A percentile compares a stretch with the other conserved stretches of the same genome.
These are phyloP conservation scores for Coleophoma eucalyptorum DNA, from an alignment of 2,329 filamentous ascomycete genomes.

Conservation along the genomic window DNA sequence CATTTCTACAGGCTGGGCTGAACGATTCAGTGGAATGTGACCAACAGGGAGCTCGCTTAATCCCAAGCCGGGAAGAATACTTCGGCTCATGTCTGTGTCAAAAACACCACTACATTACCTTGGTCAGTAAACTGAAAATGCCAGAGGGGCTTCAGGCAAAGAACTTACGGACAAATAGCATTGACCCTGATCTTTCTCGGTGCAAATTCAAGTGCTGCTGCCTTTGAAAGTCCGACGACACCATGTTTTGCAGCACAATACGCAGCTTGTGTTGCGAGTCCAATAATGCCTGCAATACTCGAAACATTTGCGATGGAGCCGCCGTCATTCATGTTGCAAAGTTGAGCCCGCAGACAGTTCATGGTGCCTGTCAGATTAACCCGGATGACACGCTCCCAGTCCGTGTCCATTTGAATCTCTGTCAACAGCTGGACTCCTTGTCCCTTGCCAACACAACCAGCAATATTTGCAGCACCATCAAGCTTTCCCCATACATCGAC, in stretches of 20 bases:
- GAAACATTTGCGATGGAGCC: background rate
- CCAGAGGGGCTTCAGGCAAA: too few species aligned
- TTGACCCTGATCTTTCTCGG: background rate
- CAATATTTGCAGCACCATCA: conserved; percentile 1
- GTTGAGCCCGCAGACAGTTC: conserved; percentile 4
- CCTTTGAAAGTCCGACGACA: conserved; percentile 22
- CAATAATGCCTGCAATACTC: background rate
- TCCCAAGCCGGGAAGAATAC: too few species aligned
- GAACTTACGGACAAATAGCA: too few species aligned
- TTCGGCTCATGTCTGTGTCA: too few species aligned
- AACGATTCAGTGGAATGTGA: too few species aligned
- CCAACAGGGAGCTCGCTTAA: too few species aligned
- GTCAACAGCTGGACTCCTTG: background rate
- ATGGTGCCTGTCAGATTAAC: background rate
- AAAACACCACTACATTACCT: too few species aligned
- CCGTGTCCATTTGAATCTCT: background rate
- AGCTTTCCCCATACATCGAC: background rate
- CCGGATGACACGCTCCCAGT: background rate
- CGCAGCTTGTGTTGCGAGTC: background rate
- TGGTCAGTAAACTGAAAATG: too few species aligned
- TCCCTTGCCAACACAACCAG: background rate
- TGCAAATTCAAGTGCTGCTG: conserved; percentile 23
- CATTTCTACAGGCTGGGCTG: too few species aligned
- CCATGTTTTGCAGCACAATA: conserved; percentile 21
- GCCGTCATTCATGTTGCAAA: background rate